Base-by-base conservation (phyloP, 2,329 filamentous ascomycete genomes). In the Tympanopsis confertula region DNA sequence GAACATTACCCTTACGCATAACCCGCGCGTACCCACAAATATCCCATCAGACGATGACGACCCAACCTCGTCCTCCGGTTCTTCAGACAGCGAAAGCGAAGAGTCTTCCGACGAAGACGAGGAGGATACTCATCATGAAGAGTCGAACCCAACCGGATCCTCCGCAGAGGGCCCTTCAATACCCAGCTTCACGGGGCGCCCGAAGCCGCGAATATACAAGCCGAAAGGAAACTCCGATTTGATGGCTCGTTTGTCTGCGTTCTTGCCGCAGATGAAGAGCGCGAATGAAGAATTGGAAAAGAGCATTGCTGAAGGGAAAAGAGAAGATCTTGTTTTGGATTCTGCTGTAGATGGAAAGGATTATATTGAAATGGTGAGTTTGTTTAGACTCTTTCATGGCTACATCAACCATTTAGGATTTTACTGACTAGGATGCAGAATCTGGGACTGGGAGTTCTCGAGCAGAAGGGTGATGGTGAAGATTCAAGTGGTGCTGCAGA, bases 361-460 rank as follows among this genome's bases (percentile, higher is more conserved):
- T 19, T 46, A 45, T 22, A 47, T 47, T 38, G 45, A 47, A 38
- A 45, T 47, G 45, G 45, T 47, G 18, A 20, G 3, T 39, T 28
- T 20, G 30, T 14, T 36, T 24, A n/a, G 12, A 30, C 26, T 24
- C 32, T 14, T 40, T 30, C 17, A 19, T 41, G 24, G 14, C 2
- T 15, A n/a, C 20, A 20, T 20, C 12, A 18, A 13, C 24, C 5
- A 35, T n/a, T 18, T 18, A 12, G 15, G 12, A 17, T 17, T 36
- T 18, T 14, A 14, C 19, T 13, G 17, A 15, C 18, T 38, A 37
- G 35, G 38, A 45, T 37, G 44, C 20, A 62, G 59, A 58, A 65
- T 40, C 50, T 66, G 35, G 60, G 61, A 4, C 45, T 66, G 10
- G 62, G 62, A 7, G 62, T 66, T 4, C 46, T 66, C 15, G 57